These are phyloP conservation scores for Fusarium sp. DNA, from an alignment of 2,329 filamentous ascomycete genomes.

Conservation along the genomic window DNA sequence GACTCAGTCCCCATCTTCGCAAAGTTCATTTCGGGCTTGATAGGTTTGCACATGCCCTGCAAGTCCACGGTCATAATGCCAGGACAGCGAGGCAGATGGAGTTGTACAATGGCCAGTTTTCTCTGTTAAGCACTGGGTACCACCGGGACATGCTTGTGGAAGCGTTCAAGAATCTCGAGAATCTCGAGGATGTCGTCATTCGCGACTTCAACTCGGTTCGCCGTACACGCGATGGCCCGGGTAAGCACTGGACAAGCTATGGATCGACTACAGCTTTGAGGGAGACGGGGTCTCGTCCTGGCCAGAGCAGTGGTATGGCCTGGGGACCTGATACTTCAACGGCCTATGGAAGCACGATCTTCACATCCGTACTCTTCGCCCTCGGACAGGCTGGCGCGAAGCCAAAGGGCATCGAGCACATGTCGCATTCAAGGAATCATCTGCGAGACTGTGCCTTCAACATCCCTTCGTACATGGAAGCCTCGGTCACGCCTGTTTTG, in stretches of 20 bases:
- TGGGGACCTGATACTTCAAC: conserved; percentile 1
- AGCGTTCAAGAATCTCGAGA: conserved; percentile 64
- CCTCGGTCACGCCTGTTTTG: conserved; percentile 54
- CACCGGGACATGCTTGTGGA: conserved; percentile 64
- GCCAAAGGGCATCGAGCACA: conserved; percentile 58
- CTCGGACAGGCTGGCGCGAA: conserved; percentile 52
- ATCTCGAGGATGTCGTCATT: conserved; percentile 66
- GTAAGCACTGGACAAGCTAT: conserved; percentile 63
- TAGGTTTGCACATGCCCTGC: conserved; percentile 25
- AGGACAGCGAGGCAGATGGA: conserved; percentile 21
- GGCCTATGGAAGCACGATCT: conserved; percentile 48
- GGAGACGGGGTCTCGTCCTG: conserved; percentile 47
- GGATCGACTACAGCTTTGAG: conserved; percentile 54
- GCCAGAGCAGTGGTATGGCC: conserved; percentile 1
- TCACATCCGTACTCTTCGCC: conserved; percentile 54
- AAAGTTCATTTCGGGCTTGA: conserved; percentile 49
- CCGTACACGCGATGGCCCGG: conserved; percentile 59
- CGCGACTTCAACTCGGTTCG: conserved; percentile 65
- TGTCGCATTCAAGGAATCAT: conserved; percentile 48
- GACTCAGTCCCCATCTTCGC: conserved; percentile 52
- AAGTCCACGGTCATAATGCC: conserved; percentile 15
- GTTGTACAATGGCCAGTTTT: conserved; percentile 36
- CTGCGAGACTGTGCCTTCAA: conserved; percentile 58
- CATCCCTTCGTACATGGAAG: conserved; percentile 52
- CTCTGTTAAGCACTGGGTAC: conserved; percentile 54